Evolutionary conservation across 2,329 filamentous ascomycete genomes (phyloP).

Genomic region (Aureobasidium sp.): DNA sequence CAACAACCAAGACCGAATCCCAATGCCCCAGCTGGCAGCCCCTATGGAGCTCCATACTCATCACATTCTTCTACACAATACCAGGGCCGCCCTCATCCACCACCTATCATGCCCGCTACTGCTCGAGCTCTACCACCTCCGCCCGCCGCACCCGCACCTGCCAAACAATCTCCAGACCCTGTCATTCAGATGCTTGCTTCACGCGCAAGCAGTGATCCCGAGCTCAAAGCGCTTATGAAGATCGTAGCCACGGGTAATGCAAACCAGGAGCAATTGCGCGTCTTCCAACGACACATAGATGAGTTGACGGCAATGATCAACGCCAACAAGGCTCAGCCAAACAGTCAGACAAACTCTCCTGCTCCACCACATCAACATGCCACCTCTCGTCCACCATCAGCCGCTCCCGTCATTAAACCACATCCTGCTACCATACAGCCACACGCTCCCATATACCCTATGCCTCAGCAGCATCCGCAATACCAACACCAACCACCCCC

Average conservation of each 20-base stretch:
- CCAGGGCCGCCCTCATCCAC: slow-evolving; percentile 13
- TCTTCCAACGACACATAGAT: slow-evolving; percentile 75
- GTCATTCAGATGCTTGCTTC: slow-evolving; percentile 75
- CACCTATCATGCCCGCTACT: slow-evolving; percentile 19
- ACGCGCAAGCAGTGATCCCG: slow-evolving; percentile 62
- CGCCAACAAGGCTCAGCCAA: slow-evolving; percentile 27
- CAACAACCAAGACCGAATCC: slow-evolving; percentile 16
- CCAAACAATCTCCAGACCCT: slow-evolving; percentile 47
- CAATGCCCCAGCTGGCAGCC: slow-evolving; percentile 19
- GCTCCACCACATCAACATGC: neutral
- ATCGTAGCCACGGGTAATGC: slow-evolving; percentile 70
- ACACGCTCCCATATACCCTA: neutral
- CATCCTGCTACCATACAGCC: neutral
- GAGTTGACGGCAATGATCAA: slow-evolving; percentile 53
- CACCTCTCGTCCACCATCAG: neutral
- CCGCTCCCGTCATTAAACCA: slow-evolving; percentile 3
- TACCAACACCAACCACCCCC: slow-evolving; percentile 27
- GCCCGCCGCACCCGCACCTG: slow-evolving; percentile 15
- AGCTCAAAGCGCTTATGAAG: slow-evolving; percentile 73
- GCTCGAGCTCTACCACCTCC: slow-evolving; percentile 15
- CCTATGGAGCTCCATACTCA: slow-evolving; percentile 5
- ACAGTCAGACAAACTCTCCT: slow-evolving; percentile 14
- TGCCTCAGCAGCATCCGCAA: neutral
- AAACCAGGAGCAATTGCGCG: slow-evolving; percentile 59
- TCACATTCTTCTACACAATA: neutral